Conservation (phyloP, 1,284 basidiomycete species). For the Cryptococcus sp. region DNA sequence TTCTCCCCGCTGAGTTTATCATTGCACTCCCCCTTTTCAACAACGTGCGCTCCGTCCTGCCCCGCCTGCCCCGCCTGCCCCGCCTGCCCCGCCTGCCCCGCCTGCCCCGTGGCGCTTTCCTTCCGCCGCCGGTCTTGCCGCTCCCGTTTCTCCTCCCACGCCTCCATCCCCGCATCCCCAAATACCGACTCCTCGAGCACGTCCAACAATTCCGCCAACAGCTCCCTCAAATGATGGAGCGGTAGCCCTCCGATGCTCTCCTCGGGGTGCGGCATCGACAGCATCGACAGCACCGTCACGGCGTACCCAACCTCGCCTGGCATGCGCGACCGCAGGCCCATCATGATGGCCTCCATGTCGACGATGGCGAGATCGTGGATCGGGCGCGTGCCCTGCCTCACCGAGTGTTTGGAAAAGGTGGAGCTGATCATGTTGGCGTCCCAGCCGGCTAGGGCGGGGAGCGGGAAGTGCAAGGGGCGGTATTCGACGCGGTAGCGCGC, state of each 20-base stretch:
- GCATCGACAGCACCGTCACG: constrained; percentile 79
- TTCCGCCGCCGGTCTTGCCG: not conserved
- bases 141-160: constrained; percentile 28
- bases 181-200: constrained; percentile 80
- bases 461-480: constrained; percentile 70
- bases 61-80: not conserved
- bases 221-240: constrained; percentile 70
- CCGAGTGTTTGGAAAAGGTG: constrained; percentile 61
- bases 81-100: too few relatives aligned
- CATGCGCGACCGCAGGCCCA: constrained; percentile 84
- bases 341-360: constrained; percentile 81
- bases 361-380: constrained; percentile 58
- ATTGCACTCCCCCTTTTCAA: too few relatives aligned
- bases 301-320: constrained; percentile 83
- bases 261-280: constrained; percentile 54
- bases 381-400: constrained; percentile 62
- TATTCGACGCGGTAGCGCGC: constrained; percentile 86
- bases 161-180: constrained; percentile 54
- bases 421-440: constrained; percentile 65
- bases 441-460: constrained; percentile 79
- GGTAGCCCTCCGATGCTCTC: constrained; percentile 62
- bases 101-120: not conserved
- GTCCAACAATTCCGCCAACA: constrained; percentile 83
- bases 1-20: too few relatives aligned
- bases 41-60: not conserved